Evolutionary conservation across 345 rosid species (phyloP), one percentile per base, ranked within the genome.

Genomic region (Trapa incisa): DNA sequence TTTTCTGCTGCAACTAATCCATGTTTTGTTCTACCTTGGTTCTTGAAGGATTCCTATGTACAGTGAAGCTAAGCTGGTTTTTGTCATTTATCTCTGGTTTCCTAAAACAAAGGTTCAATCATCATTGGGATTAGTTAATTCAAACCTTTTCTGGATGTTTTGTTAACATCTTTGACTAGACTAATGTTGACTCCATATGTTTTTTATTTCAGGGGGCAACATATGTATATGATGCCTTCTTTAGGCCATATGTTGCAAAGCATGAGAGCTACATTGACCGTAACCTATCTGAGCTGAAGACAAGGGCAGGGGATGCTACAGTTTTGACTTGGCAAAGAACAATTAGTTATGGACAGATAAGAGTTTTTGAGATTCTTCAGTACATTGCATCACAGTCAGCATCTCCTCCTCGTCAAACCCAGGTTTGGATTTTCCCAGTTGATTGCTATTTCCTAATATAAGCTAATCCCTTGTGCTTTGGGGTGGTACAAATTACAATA

Each of bases 1-100:
- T 32, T 65, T n/a, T 17, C 6, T 5, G 63, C 62, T 57, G 37
- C 11, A 32, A 58, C 33, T 65, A 8, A 47, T 11, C 22, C 17
- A 3, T 29, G 37, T 43, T 43, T 41, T 43, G 15, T 43, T 37
- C 37, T 65, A 17, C 36, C 29, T 75, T 77, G 63, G 71, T 77
- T 73, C 68, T 66, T 64, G 71, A 75, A 90, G 97, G 96, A 74
- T 93, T 58, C 96, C 94, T 1, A 78, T 89, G 96, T 88, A 89
- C 64, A 76, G 80, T 54, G 96, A 88, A 77, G 97, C 88, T 52
- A 88, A 90, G 78, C 73, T 93, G 80, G 94, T 92, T 62, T 82
- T 88, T 70, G 76, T 86, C 70, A 53, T 90, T 63, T 88, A 89
- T 78, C 79, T 92, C 36, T 86, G 97, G 96, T 81, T 83, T 75